Percentiles rank a stretch among this genome's conserved stretches.
Evolutionary conservation across 23 red algal genomes (phyloP).

Genomic region (Gracilaria gracilis): DNA sequence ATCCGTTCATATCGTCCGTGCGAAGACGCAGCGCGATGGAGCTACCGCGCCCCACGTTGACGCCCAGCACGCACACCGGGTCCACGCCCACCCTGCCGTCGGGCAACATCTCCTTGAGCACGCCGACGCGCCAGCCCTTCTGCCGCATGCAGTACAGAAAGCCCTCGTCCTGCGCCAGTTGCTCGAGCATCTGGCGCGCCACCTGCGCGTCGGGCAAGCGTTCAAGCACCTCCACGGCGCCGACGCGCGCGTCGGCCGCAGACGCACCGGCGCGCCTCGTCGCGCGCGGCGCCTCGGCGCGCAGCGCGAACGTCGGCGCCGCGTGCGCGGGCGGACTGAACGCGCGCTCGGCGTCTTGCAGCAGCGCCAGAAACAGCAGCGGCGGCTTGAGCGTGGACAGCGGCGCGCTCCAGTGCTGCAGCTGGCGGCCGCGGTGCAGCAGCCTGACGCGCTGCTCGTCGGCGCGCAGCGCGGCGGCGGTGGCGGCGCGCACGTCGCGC

Average conservation of each 20-base stretch:
- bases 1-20: conserved; percentile 89
- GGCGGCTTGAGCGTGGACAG: background rate
- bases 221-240: background rate
- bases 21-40: conserved; percentile 86
- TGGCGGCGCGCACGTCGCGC: background rate
- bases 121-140: conserved; percentile 74
- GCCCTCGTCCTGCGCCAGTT: conserved; percentile 74
- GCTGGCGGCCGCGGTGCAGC: background rate
- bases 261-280: background rate
- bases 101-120: conserved; percentile 86
- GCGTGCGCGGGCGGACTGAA: background rate
- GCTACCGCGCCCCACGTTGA: conserved; percentile 63
- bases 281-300: background rate
- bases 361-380: conserved; percentile 11
- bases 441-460: background rate
- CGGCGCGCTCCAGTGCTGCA: background rate
- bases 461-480: background rate
- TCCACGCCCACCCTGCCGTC: conserved; percentile 88
- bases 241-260: background rate
- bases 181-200: conserved; percentile 66
- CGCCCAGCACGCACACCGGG: conserved; percentile 93
- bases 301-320: background rate
- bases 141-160: conserved; percentile 72
- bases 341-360: background rate
- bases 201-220: background rate